Percentiles rank a stretch among this genome's conserved stretches.
phyloP scores from a whole-genome alignment of 345 rosid genomes.

The Populus pruinosa region DNA sequence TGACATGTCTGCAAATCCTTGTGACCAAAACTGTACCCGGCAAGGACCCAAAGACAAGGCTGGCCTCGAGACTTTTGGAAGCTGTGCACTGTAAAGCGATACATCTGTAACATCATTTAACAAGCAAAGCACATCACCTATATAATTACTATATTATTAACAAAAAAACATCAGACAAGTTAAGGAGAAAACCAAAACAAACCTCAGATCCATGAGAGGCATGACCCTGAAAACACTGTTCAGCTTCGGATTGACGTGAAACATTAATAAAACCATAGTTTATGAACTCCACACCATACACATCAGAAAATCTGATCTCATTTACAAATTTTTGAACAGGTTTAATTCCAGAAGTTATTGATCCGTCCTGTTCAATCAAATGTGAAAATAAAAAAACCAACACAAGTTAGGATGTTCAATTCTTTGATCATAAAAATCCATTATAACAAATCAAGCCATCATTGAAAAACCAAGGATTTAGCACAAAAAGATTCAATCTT shows the following conservation, averaged over 20 bases:
- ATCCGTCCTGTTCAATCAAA: constrained; percentile 44
- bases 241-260: constrained; percentile 28
- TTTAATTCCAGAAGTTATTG: constrained; percentile 52
- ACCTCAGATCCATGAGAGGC: constrained; percentile 44
- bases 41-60: constrained; percentile 62
- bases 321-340: constrained; percentile 27
- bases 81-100: constrained; percentile 56
- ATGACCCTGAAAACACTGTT: constrained; percentile 22
- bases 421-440: no score
- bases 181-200: constrained; percentile 14
- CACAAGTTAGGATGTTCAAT: no score
- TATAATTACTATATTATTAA: constrained; percentile 3
- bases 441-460: no score
- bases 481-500: no score
- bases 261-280: constrained; percentile 39
- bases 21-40: constrained; percentile 57
- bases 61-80: constrained; percentile 49
- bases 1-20: constrained; percentile 60
- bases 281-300: constrained; percentile 65
- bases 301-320: constrained; percentile 52
- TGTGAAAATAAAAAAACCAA: not conserved
- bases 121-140: constrained; percentile 4
- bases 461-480: no score
- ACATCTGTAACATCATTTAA: constrained; percentile 49
- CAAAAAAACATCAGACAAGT: not conserved